Conservation (phyloP, 1,284 basidiomycete species). For the Irpex sp. region DNA sequence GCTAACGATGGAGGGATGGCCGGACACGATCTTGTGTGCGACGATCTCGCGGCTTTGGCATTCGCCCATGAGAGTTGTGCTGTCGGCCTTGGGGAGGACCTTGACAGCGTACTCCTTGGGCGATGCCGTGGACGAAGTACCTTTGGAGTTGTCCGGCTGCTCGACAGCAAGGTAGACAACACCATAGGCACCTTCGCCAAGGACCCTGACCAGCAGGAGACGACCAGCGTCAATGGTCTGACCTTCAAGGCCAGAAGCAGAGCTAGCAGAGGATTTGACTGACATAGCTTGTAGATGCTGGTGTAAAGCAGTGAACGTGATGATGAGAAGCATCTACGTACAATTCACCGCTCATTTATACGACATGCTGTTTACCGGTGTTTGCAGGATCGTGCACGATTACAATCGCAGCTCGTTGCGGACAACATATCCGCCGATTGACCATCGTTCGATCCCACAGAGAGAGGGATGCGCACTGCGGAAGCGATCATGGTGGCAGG, state of each 20-base stretch:
- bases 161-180: constrained; percentile 43
- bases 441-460: background rate
- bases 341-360: background rate
- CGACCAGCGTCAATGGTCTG: constrained; percentile 34
- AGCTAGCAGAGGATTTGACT: constrained; percentile 14
- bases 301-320: background rate
- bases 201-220: constrained; percentile 50
- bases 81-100: constrained; percentile 67
- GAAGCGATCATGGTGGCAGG: background rate
- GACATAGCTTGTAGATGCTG: constrained; percentile 17
- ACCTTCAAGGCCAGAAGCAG: constrained; percentile 27
- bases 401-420: background rate
- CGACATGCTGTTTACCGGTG: background rate
- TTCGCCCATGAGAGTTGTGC: constrained; percentile 34
- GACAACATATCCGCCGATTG: background rate
- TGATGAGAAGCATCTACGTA: background rate
- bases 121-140: constrained; percentile 37
- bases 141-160: constrained; percentile 54
- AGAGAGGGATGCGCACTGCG: background rate
- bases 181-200: constrained; percentile 43
- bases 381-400: background rate
- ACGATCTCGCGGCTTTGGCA: constrained; percentile 35
- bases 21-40: constrained; percentile 61
- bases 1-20: constrained; percentile 65
- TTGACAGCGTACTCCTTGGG: constrained; percentile 64